A percentile compares a stretch with the other conserved stretches of the same genome.
These are phyloP conservation scores for Persicaria tinctoria DNA, from an alignment of 148 eudicot species.

Conservation along the genomic window DNA sequence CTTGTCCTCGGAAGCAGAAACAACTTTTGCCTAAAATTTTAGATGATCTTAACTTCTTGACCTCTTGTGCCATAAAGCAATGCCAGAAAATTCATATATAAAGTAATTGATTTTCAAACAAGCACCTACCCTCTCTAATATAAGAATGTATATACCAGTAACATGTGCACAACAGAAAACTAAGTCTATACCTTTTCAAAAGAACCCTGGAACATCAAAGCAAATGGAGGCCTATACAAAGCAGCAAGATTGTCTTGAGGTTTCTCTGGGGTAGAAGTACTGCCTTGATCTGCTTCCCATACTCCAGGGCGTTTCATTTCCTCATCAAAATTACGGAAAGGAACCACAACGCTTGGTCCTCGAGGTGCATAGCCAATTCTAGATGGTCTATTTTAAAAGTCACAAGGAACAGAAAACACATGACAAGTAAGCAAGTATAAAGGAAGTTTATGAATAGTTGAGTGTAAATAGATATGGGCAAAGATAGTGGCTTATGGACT, in stretches of 20 bases:
- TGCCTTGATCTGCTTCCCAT: slow-evolving; percentile 76
- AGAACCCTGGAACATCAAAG: slow-evolving; percentile 72
- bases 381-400: slow-evolving; percentile 27
- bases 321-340: slow-evolving; percentile 93
- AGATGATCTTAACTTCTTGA: background rate
- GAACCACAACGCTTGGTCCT: slow-evolving; percentile 55
- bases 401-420: background rate
- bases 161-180: background rate
- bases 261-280: slow-evolving; percentile 51
- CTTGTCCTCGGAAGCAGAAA: slow-evolving; percentile 63
- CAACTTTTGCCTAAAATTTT: slow-evolving; percentile 69
- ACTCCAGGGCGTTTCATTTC: slow-evolving; percentile 69
- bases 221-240: slow-evolving; percentile 91
- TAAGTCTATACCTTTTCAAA: slow-evolving; percentile 68
- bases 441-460: background rate
- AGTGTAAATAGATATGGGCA: background rate
- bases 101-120: background rate
- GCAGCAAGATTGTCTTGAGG: slow-evolving; percentile 89
- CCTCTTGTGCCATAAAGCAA: background rate
- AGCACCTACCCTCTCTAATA: background rate
- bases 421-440: background rate
- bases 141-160: background rate
- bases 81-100: background rate
- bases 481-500: background rate
- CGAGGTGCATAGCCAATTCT: slow-evolving; percentile 46